These are phyloP conservation scores for Dictyostelium firmibasis DNA, from an alignment of 78 protist genomes.

Conservation along the genomic window DNA sequence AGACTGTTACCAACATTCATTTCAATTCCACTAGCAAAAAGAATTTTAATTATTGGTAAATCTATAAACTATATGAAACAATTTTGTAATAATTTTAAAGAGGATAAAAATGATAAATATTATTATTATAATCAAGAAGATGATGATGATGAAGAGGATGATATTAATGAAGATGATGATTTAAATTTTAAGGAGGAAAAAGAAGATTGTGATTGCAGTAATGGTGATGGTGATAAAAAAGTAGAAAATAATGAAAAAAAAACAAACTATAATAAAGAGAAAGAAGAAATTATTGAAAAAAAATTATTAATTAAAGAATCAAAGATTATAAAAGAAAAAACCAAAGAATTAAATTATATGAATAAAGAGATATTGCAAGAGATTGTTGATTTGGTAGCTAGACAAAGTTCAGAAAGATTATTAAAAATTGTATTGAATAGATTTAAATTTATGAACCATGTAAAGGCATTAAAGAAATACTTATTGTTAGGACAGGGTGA, in stretches of 20 bases:
- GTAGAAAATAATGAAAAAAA: background rate
- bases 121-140: constrained; percentile 7
- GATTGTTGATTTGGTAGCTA: background rate
- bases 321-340: background rate
- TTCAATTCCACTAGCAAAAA: background rate
- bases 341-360: background rate
- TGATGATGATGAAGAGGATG: background rate
- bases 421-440: constrained; percentile 38
- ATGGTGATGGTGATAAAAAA: background rate
- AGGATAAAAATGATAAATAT: background rate
- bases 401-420: constrained; percentile 27
- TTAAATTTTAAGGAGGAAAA: too few species aligned
- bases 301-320: background rate
- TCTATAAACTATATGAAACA: constrained; percentile 86
- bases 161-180: background rate
- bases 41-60: constrained; percentile 83
- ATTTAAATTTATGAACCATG: constrained; percentile 73
- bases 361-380: background rate
- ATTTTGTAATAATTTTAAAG: constrained; percentile 45
- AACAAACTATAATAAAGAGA: background rate
- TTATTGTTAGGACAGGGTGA: constrained; percentile 92
- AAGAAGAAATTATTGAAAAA: background rate
- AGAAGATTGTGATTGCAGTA: background rate
- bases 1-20: constrained; percentile 33
- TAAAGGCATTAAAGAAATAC: constrained; percentile 71